These are phyloP conservation scores for Russula abietina DNA, from an alignment of 768 basidiomycete species.

Conservation along the genomic window DNA sequence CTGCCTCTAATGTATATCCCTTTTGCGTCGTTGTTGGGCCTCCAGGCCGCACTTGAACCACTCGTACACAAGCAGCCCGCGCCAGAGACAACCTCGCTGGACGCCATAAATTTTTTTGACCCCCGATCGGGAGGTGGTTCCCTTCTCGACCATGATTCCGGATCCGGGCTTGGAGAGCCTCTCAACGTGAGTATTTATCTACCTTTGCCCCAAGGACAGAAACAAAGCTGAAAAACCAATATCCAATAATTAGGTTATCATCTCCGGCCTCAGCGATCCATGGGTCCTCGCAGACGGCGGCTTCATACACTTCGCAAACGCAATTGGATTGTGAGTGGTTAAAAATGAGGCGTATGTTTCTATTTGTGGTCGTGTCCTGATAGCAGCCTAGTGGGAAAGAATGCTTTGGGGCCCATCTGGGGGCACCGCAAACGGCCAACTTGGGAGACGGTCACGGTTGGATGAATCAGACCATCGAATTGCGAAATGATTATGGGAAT, in stretches of 20 bases:
- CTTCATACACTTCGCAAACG: slow-evolving; percentile 17
- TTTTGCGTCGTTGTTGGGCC: slow-evolving; percentile 3
- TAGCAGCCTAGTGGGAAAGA: slow-evolving; percentile 24
- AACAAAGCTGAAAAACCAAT: neutral
- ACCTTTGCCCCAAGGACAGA: too few relatives aligned
- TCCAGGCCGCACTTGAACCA: slow-evolving; percentile 7
- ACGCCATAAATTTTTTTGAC: neutral
- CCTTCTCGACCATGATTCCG: neutral
- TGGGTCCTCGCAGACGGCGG: slow-evolving; percentile 21
- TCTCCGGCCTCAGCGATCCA: slow-evolving; percentile 18
- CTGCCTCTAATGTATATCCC: slow-evolving; percentile 11
- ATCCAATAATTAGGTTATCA: slow-evolving; percentile 18
- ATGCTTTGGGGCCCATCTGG: slow-evolving; percentile 33
- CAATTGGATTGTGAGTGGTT: slow-evolving; percentile 21
- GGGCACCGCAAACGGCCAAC: slow-evolving; percentile 37
- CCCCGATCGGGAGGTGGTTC: neutral
- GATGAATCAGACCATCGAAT: slow-evolving; percentile 40
- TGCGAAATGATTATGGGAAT: slow-evolving; percentile 41
- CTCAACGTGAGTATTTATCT: slow-evolving; percentile 16
- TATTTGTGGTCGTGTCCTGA: neutral
- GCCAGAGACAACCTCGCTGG: neutral
- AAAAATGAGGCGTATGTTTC: neutral
- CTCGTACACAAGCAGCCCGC: neutral
- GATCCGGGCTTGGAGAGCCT: slow-evolving; percentile 19
- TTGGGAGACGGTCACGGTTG: slow-evolving; percentile 44